Conservation (phyloP, 1,284 basidiomycete genomes). For the Pyrrhoderma noxium region DNA sequence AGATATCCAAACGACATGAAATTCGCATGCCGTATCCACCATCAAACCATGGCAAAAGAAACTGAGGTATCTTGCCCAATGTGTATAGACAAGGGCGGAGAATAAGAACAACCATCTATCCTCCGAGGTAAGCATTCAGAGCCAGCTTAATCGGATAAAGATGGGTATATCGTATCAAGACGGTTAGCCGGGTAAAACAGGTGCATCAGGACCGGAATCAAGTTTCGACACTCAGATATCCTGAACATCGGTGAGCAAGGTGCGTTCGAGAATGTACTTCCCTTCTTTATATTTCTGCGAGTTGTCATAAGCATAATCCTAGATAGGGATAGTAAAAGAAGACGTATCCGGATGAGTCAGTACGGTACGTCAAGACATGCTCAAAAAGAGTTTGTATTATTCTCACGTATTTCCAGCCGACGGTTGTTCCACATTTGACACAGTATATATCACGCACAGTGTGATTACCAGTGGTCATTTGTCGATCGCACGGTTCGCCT, state of each 20-base stretch:
- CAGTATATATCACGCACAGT: conserved; percentile 95
- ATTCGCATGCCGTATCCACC: too few species aligned
- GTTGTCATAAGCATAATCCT: conserved; percentile 88
- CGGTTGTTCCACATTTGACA: conserved; percentile 73
- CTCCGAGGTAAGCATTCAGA: too few species aligned
- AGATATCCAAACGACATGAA: too few species aligned
- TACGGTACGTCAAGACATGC: conserved; percentile 1
- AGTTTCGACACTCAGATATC: not conserved
- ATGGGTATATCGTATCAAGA: not conserved
- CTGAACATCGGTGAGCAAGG: conserved; percentile 77
- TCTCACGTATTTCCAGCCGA: conserved; percentile 98
- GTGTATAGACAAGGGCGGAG: too few species aligned
- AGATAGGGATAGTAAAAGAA: conserved; percentile 13
- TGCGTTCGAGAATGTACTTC: conserved; percentile 94
- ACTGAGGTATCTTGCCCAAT: too few species aligned
- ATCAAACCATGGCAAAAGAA: too few species aligned
- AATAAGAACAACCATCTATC: too few species aligned
- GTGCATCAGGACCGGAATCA: not conserved
- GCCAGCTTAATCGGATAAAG: too few species aligned
- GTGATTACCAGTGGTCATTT: conserved; percentile 96
- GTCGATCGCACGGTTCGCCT: conserved; percentile 83
- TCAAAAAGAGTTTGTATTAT: not conserved
- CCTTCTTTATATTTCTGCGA: conserved; percentile 98
- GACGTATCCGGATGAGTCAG: conserved; percentile 1
- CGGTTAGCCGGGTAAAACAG: conserved; percentile 10